Evolutionary conservation across 177 flowering plant genomes (phyloP).

Genomic region (Vitis hybrid): DNA sequence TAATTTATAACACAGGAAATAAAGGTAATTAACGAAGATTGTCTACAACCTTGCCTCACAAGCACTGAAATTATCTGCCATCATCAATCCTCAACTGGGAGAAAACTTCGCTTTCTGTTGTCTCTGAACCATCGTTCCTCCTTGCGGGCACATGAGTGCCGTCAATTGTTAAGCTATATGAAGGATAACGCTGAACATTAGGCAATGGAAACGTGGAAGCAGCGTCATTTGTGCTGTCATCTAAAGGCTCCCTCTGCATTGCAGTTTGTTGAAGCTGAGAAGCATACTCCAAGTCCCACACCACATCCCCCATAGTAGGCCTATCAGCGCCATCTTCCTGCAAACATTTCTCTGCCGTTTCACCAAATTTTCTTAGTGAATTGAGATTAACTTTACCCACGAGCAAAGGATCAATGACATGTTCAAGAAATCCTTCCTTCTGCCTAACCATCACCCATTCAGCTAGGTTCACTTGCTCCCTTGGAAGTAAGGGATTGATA

Average conservation of each 20-base stretch:
- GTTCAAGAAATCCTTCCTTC: constrained; percentile 21
- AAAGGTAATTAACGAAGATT: too few species aligned
- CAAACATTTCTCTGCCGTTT: constrained; percentile 30
- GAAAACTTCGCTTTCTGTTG: constrained; percentile 16
- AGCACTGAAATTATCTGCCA: constrained; percentile 13
- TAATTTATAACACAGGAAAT: too few species aligned
- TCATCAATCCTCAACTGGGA: constrained; percentile 21
- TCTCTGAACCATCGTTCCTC: neutral
- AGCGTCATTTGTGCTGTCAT: constrained; percentile 16
- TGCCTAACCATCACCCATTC: constrained; percentile 30
- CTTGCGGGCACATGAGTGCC: neutral
- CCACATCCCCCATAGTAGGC: constrained; percentile 32
- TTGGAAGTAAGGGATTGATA: constrained; percentile 15
- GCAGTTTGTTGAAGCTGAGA: constrained; percentile 22
- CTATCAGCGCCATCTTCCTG: constrained; percentile 25
- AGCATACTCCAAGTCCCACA: constrained; percentile 36
- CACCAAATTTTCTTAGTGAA: constrained; percentile 25
- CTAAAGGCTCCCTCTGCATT: constrained; percentile 14
- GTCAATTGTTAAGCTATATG: neutral
- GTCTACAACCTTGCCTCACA: neutral
- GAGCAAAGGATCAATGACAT: constrained; percentile 25
- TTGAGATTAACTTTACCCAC: constrained; percentile 18
- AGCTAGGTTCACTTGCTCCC: constrained; percentile 29
- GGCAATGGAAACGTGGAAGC: constrained; percentile 4
- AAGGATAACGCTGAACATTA: constrained; percentile 16